These are phyloP conservation scores for Geotrichum aggregatum DNA, from an alignment of 1,139 yeast genomes.

Conservation along the genomic window DNA sequence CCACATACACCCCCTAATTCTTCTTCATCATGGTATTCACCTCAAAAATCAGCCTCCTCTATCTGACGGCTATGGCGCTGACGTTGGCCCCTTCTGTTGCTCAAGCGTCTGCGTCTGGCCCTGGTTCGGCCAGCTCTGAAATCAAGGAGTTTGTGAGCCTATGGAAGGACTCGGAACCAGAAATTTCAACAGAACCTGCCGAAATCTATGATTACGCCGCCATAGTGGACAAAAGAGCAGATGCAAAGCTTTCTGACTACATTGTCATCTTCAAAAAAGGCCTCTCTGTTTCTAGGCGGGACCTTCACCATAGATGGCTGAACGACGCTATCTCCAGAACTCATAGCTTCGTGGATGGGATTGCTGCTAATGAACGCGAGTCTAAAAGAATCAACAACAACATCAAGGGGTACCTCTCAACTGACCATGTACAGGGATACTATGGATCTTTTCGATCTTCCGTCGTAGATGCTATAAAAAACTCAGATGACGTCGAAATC, in stretches of 20 bases:
- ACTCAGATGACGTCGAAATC: slow-evolving; percentile 44
- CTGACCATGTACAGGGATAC: slow-evolving; percentile 41
- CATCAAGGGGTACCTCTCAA: slow-evolving; percentile 54
- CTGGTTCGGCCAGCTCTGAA: too few species aligned
- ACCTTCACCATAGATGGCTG: slow-evolving; percentile 25
- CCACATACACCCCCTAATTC: too few species aligned
- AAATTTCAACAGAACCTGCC: not conserved
- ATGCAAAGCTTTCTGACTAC: slow-evolving; percentile 1
- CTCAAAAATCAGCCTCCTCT: not conserved
- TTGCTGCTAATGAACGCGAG: slow-evolving; percentile 1
- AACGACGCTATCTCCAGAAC: slow-evolving; percentile 6
- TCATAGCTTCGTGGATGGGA: slow-evolving; percentile 4
- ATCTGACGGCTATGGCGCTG: not conserved
- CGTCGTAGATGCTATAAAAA: slow-evolving; percentile 42
- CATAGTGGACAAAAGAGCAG: not conserved
- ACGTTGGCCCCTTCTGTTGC: not conserved
- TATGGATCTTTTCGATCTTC: slow-evolving; percentile 29
- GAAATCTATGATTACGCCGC: not conserved
- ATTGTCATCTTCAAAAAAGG: slow-evolving; percentile 17
- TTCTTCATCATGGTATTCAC: not conserved
- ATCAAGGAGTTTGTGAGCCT: not conserved
- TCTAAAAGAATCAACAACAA: slow-evolving; percentile 39
- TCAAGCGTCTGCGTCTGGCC: not conserved
- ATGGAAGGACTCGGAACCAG: not conserved
- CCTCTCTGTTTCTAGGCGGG: slow-evolving; percentile 16